Conservation (phyloP, 2,329 filamentous ascomycete genomes). For the Colletotrichum melonis region DNA sequence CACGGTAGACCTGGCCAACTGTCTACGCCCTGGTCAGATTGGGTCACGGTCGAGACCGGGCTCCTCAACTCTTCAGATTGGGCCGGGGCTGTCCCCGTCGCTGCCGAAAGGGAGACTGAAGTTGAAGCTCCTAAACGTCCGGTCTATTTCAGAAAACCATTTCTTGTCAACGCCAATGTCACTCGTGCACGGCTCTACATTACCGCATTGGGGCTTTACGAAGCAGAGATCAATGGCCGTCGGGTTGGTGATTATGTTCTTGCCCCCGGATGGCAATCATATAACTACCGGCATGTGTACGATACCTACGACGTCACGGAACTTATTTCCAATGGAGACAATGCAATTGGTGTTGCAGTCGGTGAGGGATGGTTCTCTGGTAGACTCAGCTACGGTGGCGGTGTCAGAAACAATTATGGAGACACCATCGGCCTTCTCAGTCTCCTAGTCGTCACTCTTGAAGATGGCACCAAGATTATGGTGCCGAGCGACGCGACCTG, state of each 20-base stretch:
- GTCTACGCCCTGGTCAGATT: conserved; percentile 45
- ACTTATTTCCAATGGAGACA: conserved; percentile 49
- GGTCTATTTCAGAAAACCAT: conserved; percentile 36
- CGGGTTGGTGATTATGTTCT: conserved; percentile 53
- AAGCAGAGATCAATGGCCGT: conserved; percentile 59
- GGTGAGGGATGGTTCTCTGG: conserved; percentile 63
- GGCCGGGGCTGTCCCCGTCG: conserved; percentile 43
- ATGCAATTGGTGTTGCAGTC: conserved; percentile 52
- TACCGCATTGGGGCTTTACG: conserved; percentile 58
- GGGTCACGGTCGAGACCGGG: conserved; percentile 49
- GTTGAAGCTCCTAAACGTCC: conserved; percentile 42
- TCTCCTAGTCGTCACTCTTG: conserved; percentile 49
- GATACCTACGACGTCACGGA: conserved; percentile 63
- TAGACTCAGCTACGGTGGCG: conserved; percentile 45
- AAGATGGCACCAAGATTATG: conserved; percentile 42
- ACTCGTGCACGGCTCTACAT: conserved; percentile 58
- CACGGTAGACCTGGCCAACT: conserved; percentile 40
- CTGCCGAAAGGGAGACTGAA: conserved; percentile 45
- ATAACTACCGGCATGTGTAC: conserved; percentile 62
- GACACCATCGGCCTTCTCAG: conserved; percentile 51
- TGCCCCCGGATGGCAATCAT: conserved; percentile 65
- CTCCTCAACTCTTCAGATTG: conserved; percentile 45
- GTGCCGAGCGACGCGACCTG: conserved; percentile 52
- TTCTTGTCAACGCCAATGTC: conserved; percentile 37
- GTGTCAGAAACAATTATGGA: conserved; percentile 50